These are phyloP conservation scores for Globisporangium solare DNA, from an alignment of 352 stramenopile genomes.

Conservation along the genomic window DNA sequence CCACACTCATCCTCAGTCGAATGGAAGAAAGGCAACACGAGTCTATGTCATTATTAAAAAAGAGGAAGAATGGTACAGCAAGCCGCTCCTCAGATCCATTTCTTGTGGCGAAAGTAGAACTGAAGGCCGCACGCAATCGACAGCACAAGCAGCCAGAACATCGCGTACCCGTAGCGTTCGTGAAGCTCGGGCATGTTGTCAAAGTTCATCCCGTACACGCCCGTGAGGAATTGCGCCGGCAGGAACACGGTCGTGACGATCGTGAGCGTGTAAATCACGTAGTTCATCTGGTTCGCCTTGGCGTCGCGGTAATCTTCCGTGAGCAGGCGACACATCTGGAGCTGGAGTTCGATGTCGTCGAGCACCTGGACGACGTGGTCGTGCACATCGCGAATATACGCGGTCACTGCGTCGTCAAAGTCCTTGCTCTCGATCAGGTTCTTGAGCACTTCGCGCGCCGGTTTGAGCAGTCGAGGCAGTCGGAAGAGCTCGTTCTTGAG, in stretches of 20 bases:
- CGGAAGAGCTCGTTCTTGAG: constrained; percentile 81
- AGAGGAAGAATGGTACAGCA: not conserved
- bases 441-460: constrained; percentile 76
- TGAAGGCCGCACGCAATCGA: constrained; percentile 59
- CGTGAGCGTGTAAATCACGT: constrained; percentile 89
- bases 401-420: constrained; percentile 71
- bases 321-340: constrained; percentile 75
- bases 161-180: constrained; percentile 68
- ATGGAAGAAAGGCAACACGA: constrained; percentile 2
- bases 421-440: constrained; percentile 82
- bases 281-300: constrained; percentile 85
- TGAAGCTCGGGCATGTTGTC: constrained; percentile 87
- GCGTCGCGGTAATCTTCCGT: constrained; percentile 81
- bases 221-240: constrained; percentile 84
- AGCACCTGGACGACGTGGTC: constrained; percentile 79
- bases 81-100: constrained; percentile 57
- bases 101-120: constrained; percentile 82
- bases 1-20: not conserved
- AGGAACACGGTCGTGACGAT: constrained; percentile 88
- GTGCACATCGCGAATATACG: constrained; percentile 84
- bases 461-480: constrained; percentile 72
- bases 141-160: constrained; percentile 81
- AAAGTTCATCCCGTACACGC: constrained; percentile 91
- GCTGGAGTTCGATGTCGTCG: constrained; percentile 76
- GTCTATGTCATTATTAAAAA: constrained; percentile 8